phyloP scores from a whole-genome alignment of 2,329 filamentous ascomycete species.

The Fusarium humuli region DNA sequence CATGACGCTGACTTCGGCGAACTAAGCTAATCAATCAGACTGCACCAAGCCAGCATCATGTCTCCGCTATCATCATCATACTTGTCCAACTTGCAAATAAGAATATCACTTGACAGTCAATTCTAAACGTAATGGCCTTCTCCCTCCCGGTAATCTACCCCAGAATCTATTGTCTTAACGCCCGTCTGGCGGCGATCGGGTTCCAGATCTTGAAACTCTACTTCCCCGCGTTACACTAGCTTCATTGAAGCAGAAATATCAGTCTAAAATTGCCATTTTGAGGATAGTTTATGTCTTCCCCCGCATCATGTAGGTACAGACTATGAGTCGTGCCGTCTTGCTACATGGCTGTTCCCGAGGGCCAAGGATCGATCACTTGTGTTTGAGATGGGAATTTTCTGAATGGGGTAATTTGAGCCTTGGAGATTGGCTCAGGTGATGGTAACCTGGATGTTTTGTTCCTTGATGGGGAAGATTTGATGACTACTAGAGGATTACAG shows the following conservation, averaged over 20 bases:
- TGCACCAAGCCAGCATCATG: neutral
- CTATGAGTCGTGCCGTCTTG: slow-evolving; percentile 16
- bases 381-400: neutral
- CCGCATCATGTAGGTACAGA: neutral
- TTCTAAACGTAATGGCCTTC: neutral
- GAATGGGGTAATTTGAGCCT: neutral
- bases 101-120: neutral
- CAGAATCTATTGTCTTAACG: too few species aligned
- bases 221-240: neutral
- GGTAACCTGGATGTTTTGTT: neutral
- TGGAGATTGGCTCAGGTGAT: neutral
- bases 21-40: neutral
- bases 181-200: neutral
- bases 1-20: neutral
- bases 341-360: neutral
- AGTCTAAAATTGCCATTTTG: slow-evolving; percentile 28
- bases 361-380: neutral
- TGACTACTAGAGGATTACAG: neutral
- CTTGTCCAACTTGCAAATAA: neutral
- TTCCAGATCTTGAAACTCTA: neutral
- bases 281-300: slow-evolving; percentile 6
- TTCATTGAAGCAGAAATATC: slow-evolving; percentile 14
- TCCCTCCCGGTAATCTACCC: too few species aligned
- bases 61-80: neutral
- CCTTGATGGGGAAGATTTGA: rapidly evolving